These are phyloP conservation scores for Dactylellina parvicollis DNA, from an alignment of 2,329 filamentous ascomycete genomes.

Conservation along the genomic window DNA sequence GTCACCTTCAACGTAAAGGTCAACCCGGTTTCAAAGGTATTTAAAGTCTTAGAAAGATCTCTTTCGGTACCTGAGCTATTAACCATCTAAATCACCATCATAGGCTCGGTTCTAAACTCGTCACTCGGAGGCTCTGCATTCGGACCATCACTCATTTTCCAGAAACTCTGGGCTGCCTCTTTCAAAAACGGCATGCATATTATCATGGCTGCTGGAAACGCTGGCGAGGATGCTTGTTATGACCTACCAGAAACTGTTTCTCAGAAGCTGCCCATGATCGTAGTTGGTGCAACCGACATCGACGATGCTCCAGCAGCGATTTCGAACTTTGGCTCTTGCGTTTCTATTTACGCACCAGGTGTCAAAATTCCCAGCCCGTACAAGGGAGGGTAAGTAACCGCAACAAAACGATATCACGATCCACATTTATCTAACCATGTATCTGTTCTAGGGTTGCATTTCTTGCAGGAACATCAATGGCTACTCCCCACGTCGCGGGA, in stretches of 20 bases:
- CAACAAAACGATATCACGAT: too few relatives aligned
- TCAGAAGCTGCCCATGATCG: conserved; percentile 59
- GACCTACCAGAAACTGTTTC: conserved; percentile 27
- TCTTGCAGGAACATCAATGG: conserved; percentile 58
- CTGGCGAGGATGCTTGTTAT: conserved; percentile 25
- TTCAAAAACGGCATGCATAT: conserved; percentile 55
- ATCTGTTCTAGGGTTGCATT: conserved; percentile 6
- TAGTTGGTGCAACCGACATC: conserved; percentile 60
- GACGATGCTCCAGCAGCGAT: conserved; percentile 60
- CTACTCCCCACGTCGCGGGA: conserved; percentile 24
- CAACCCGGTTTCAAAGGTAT: conserved; percentile 28
- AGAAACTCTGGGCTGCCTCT: conserved; percentile 65
- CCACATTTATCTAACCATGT: conserved; percentile 2
- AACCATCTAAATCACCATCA: conserved; percentile 2
- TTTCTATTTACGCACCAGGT: conserved; percentile 62
- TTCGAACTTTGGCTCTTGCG: conserved; percentile 61
- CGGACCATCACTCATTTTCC: conserved; percentile 65
- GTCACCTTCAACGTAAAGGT: conserved; percentile 14
- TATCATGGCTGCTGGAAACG: conserved; percentile 30
- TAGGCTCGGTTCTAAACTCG: conserved; percentile 60
- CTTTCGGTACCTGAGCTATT: background rate
- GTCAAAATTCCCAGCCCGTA: conserved; percentile 65
- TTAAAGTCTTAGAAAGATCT: conserved; percentile 57
- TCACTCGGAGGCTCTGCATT: conserved; percentile 63
- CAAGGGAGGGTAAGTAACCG: conserved; percentile 58